Conservation (phyloP, 129 eudicot species). For the Mikania micrantha region DNA sequence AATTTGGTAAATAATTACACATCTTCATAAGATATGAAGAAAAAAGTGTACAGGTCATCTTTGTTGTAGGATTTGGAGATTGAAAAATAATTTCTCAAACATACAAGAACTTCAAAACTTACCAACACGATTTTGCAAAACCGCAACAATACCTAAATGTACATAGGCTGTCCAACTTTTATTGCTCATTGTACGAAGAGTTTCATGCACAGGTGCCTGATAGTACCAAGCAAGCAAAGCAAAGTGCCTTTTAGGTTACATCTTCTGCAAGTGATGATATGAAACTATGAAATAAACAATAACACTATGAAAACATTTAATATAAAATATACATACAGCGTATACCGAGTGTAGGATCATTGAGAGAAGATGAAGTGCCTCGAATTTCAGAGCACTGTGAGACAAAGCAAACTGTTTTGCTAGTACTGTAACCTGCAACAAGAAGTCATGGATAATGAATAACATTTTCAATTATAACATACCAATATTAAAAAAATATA, state of each 20-base stretch:
- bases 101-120: slow-evolving; percentile 21
- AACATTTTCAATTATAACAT: background rate
- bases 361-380: slow-evolving; percentile 73
- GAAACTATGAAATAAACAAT: background rate
- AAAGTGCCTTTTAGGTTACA: slow-evolving; percentile 1
- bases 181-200: slow-evolving; percentile 36
- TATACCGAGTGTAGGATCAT: slow-evolving; percentile 43
- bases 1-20: background rate
- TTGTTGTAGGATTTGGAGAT: background rate
- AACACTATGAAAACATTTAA: background rate
- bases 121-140: slow-evolving; percentile 85
- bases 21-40: background rate
- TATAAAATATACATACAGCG: slow-evolving; percentile 42
- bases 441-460: background rate
- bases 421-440: slow-evolving; percentile 54
- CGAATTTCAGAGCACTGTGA: slow-evolving; percentile 77
- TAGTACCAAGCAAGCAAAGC: slow-evolving; percentile 17
- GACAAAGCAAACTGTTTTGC: slow-evolving; percentile 63
- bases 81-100: background rate
- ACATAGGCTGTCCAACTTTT: slow-evolving; percentile 53
- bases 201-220: slow-evolving; percentile 56
- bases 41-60: background rate
- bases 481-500: background rate
- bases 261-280: background rate
- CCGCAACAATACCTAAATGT: slow-evolving; percentile 69